A percentile compares a stretch with the other conserved stretches of the same genome.
phyloP scores from a whole-genome alignment of 805 yeast species.

The Saitoella complicata region DNA sequence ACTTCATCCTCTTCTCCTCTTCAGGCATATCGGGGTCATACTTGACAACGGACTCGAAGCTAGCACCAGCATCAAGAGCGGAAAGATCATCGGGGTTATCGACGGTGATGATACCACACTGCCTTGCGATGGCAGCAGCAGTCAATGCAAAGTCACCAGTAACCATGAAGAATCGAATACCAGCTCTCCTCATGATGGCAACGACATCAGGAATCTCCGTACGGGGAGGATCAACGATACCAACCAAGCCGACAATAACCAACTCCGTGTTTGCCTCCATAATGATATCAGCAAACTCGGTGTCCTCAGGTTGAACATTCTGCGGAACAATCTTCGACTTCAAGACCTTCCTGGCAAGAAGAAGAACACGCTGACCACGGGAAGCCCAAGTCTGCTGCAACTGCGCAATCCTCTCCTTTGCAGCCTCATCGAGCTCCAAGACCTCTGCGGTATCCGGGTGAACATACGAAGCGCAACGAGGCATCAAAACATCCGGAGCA shows the following conservation, averaged over 20 bases:
- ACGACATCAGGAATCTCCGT: conserved; percentile 64
- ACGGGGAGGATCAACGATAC: conserved; percentile 96
- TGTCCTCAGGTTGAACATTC: background rate
- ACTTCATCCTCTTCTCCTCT: background rate
- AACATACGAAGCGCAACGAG: conserved; percentile 20
- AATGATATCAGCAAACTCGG: background rate
- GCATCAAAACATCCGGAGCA: conserved; percentile 36
- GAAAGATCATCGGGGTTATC: conserved; percentile 54
- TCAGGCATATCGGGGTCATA: background rate
- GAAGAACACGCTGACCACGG: background rate
- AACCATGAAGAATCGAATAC: conserved; percentile 82
- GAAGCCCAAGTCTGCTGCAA: too few species aligned
- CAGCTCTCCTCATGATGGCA: conserved; percentile 62
- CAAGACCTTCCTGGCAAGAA: conserved; percentile 1
- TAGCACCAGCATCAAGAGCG: conserved; percentile 52
- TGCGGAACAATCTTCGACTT: background rate
- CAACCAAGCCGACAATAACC: conserved; percentile 66
- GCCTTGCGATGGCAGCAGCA: conserved; percentile 49
- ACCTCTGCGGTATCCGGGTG: too few species aligned
- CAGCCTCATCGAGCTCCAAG: too few species aligned
- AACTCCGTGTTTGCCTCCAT: conserved; percentile 6
- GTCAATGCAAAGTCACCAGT: conserved; percentile 59
- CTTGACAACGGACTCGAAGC: background rate
- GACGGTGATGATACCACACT: conserved; percentile 36
- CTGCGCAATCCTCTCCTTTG: too few species aligned